Evolutionary conservation across 2,329 filamentous ascomycete species (phyloP), one percentile per base, ranked within the genome.

Genomic region (Coniella vitis): DNA sequence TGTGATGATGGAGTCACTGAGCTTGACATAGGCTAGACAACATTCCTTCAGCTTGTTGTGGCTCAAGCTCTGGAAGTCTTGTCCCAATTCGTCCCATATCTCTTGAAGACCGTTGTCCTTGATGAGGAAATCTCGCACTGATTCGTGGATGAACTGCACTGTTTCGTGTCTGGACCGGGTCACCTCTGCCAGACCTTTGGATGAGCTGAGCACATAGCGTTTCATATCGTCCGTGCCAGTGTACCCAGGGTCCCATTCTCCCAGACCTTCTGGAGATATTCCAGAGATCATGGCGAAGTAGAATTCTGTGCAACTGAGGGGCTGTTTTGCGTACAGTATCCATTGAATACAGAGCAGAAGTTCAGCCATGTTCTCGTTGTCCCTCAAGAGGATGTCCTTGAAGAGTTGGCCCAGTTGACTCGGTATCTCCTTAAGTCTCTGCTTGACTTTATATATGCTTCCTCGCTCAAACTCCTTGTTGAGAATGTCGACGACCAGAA

Each of bases 281-380:
- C 64, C 63, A 10, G 63, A 58, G 29, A 64, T 47, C 2, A 76
- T 54, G 21, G 70, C 74, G 54, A 66, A 69, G 45, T 73, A 74
- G 1, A 75, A 63, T 47, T 79, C 68, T 1, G 65, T 55, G 0
- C 58, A 66, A 0, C 36, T 61, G 0, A 79, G 49, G 0, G 75
- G 71, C 0, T 60, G 54, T 10, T 60, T 61, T 2, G 76, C 64
- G 19, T 67, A 78, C 0, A 81, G 61, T 1, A 82, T 63, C 73
- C 73, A 81, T 13, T 73, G 66, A 2, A 82, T 53, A 35, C 69
- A 76, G 0, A 76, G 55, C 0, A 67, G 38, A 0, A 79, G 51
- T 0, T 66, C 61, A 0, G 70, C 60, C 45, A 63, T 60, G 7
- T 75, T 66, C 0, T 62, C 35, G 0, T 48, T 22, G 45, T 82